These are phyloP conservation scores for Aspergillus nanangensis DNA, from an alignment of 495 filamentous ascomycete species.

Conservation along the genomic window DNA sequence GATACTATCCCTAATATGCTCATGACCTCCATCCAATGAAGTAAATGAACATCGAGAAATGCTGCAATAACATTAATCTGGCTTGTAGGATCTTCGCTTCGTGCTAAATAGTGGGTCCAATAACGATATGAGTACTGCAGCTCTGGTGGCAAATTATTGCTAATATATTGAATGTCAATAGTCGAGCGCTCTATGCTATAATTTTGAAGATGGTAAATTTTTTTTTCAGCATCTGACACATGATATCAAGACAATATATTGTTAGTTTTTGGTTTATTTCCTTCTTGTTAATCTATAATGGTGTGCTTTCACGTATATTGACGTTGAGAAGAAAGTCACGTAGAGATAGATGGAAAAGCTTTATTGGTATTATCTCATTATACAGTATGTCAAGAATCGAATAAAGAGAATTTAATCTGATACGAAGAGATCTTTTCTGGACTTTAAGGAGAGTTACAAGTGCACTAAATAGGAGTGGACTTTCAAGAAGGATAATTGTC, in stretches of 20 bases:
- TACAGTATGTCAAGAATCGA: conserved; percentile 18
- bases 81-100: background rate
- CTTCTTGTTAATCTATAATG: conserved; percentile 24
- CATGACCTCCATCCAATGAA: conserved; percentile 1
- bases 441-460: conserved; percentile 9
- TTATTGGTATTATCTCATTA: conserved; percentile 9
- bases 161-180: conserved; percentile 14
- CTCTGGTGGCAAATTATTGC: conserved; percentile 16
- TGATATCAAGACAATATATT: conserved; percentile 21
- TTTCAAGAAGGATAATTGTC: conserved; percentile 14
- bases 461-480: conserved; percentile 10
- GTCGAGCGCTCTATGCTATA: conserved; percentile 17
- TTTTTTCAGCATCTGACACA: conserved; percentile 21
- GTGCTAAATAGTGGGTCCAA: conserved; percentile 15
- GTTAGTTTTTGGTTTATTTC: conserved; percentile 4
- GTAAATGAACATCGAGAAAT: background rate
- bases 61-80: background rate
- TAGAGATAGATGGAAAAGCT: conserved; percentile 17
- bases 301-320: background rate
- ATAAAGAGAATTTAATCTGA: conserved; percentile 9
- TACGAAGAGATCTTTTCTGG: background rate
- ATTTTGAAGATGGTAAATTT: conserved; percentile 33
- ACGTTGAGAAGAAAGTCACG: conserved; percentile 16
- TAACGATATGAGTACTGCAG: conserved; percentile 37
- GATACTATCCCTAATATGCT: background rate